A percentile compares a stretch with the other conserved stretches of the same genome.
These are phyloP conservation scores for Penicillium diatomitis DNA, from an alignment of 495 filamentous ascomycete genomes.

Conservation along the genomic window DNA sequence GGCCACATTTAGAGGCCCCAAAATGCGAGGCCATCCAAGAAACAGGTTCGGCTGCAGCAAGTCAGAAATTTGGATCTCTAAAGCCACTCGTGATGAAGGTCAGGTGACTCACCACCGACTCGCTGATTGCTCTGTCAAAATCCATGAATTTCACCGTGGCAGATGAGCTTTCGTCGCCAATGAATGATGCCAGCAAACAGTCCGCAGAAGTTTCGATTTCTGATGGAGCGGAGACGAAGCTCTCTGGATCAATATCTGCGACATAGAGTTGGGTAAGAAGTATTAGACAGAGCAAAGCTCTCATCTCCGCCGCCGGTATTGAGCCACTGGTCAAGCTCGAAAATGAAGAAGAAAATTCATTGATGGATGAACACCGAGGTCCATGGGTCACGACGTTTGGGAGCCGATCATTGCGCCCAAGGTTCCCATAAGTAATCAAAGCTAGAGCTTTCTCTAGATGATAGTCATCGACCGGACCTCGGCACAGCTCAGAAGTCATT, in stretches of 20 bases:
- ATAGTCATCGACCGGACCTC: not conserved
- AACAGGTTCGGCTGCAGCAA: not conserved
- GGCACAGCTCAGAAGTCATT: not conserved
- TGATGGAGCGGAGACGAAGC: not conserved
- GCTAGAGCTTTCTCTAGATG: not conserved
- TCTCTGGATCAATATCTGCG: not conserved
- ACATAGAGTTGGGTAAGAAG: not conserved
- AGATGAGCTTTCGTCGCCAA: not conserved
- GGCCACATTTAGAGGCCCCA: not conserved
- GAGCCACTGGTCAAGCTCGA: not conserved
- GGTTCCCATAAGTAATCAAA: not conserved
- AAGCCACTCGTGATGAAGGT: not conserved
- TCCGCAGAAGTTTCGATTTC: not conserved
- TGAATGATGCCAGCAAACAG: not conserved
- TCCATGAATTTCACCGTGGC: not conserved
- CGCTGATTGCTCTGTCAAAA: not conserved
- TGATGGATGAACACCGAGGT: not conserved
- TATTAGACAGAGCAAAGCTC: not conserved
- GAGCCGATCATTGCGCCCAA: not conserved
- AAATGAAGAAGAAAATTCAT: not conserved
- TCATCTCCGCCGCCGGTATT: not conserved
- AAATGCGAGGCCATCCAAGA: not conserved
- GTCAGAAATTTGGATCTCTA: not conserved
- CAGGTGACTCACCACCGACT: not conserved
- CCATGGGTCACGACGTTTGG: not conserved